These are phyloP conservation scores for Casuarina equisetifolia DNA, from an alignment of 306 rosid species.

Conservation along the genomic window DNA sequence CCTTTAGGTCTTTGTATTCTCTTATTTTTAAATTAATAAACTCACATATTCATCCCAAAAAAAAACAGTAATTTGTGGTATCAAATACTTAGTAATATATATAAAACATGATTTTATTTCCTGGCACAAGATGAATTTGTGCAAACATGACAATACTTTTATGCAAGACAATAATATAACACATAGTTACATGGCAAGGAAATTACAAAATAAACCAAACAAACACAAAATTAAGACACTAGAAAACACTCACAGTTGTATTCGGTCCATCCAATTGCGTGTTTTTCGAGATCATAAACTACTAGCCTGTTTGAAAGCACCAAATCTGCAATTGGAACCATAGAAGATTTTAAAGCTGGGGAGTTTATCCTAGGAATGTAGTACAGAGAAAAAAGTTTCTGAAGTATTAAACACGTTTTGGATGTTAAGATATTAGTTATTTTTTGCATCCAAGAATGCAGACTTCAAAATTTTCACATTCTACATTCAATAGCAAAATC, in stretches of 20 bases:
- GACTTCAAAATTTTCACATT: slow-evolving; percentile 19
- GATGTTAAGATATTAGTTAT: not conserved
- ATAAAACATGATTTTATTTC: not conserved
- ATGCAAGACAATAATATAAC: not conserved
- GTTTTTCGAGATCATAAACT: slow-evolving; percentile 66
- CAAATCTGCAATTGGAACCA: slow-evolving; percentile 60
- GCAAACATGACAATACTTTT: not conserved
- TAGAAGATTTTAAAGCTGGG: not conserved
- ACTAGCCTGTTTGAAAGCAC: slow-evolving; percentile 76
- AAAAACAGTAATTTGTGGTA: not conserved
- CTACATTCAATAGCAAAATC: slow-evolving; percentile 8
- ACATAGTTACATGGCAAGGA: not conserved
- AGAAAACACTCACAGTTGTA: slow-evolving; percentile 67
- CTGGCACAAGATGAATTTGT: not conserved
- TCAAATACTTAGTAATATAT: not conserved
- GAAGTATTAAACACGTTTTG: not conserved
- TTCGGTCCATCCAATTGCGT: slow-evolving; percentile 70
- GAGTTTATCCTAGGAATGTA: not conserved
- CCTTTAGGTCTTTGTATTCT: too few species aligned
- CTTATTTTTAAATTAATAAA: too few species aligned
- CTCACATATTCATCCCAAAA: too few species aligned
- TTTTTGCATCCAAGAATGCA: too few species aligned
- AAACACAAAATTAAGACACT: slow-evolving; percentile 17
- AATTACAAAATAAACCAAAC: slow-evolving; percentile 9
- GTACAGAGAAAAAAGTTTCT: not conserved